Conservation (phyloP, 805 yeast species). For the Lipomyces japonicus region DNA sequence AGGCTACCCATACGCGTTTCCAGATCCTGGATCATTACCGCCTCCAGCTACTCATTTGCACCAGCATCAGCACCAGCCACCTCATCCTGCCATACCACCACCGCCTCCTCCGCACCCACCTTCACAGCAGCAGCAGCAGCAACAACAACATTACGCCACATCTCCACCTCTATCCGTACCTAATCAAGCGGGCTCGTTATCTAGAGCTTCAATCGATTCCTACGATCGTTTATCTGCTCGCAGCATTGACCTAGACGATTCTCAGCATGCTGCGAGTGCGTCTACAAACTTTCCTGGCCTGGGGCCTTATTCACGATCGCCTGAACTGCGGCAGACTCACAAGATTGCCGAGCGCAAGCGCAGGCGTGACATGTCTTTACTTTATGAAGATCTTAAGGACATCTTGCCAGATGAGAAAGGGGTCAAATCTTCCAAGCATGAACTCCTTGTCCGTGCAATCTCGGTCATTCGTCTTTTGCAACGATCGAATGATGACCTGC, state of each 20-base stretch:
- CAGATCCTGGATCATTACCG: conserved; percentile 21
- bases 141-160: neutral
- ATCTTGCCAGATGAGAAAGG: conserved; percentile 30
- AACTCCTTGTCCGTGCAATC: conserved; percentile 26
- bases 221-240: conserved; percentile 16
- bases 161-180: neutral
- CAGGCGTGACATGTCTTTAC: conserved; percentile 30
- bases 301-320: conserved; percentile 30
- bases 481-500: conserved; percentile 13
- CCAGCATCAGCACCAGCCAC: too few species aligned
- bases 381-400: conserved; percentile 29
- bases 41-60: neutral
- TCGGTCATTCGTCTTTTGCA: conserved; percentile 14
- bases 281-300: neutral
- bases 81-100: conserved; percentile 7
- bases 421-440: conserved; percentile 31
- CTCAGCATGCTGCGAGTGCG: neutral
- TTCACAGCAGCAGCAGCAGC: too few species aligned
- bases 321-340: conserved; percentile 32
- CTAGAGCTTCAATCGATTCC: conserved; percentile 20
- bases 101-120: too few species aligned
- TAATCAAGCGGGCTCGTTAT: conserved; percentile 5
- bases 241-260: conserved; percentile 18
- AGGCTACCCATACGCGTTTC: conserved; percentile 27
- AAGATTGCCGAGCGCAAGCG: conserved; percentile 32